Evolutionary conservation across 371 early-diverging fungal genomes (phyloP).

Genomic region (Mucor irregularis): DNA sequence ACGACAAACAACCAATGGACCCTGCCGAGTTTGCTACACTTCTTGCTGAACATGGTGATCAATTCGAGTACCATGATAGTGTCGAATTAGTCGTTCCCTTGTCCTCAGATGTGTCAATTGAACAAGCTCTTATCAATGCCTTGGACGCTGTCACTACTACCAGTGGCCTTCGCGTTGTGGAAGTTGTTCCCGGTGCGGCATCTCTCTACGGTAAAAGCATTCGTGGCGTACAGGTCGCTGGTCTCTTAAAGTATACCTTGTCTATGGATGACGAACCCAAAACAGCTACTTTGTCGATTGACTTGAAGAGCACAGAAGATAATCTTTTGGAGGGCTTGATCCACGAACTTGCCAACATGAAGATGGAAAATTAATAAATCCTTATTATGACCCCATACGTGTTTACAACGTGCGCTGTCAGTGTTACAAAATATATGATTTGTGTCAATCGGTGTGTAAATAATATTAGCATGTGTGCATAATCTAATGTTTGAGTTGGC

Average conservation of each 20-base stretch:
- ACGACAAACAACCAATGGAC: conserved; percentile 41
- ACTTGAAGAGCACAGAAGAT: conserved; percentile 70
- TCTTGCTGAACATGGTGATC: conserved; percentile 52
- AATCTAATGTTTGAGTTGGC: neutral
- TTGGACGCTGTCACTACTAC: conserved; percentile 50
- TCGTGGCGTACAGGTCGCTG: conserved; percentile 69
- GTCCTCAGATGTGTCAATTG: conserved; percentile 14
- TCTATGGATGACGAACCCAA: conserved; percentile 24
- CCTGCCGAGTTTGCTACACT: conserved; percentile 57
- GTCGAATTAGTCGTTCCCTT: conserved; percentile 26
- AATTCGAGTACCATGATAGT: conserved; percentile 50
- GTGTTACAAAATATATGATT: too few species aligned
- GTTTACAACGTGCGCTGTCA: too few species aligned
- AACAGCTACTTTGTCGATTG: conserved; percentile 54
- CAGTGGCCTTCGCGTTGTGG: conserved; percentile 64
- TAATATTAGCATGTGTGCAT: neutral
- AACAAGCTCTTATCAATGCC: conserved; percentile 45
- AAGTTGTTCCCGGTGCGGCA: conserved; percentile 70
- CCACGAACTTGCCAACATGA: conserved; percentile 6
- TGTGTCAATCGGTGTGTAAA: too few species aligned
- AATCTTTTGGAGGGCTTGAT: conserved; percentile 45
- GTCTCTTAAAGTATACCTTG: conserved; percentile 63
- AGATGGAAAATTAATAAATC: conserved; percentile 9
- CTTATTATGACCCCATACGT: too few species aligned
- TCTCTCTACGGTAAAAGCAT: conserved; percentile 70